Conservation (phyloP, 1,284 basidiomycete genomes). For the Ceratobasidium sp. region DNA sequence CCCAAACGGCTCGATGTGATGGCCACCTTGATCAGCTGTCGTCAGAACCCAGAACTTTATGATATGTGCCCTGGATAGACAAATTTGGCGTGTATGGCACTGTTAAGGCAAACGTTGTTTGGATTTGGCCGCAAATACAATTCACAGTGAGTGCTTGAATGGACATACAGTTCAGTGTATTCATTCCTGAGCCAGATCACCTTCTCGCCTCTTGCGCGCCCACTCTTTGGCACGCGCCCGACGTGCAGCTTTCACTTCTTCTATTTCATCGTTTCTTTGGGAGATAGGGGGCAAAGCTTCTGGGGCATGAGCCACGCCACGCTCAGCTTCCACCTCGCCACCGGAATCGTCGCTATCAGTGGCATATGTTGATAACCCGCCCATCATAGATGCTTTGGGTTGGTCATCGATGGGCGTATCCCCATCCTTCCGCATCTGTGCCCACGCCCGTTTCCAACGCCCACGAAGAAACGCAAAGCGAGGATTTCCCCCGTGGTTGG, state of each 20-base stretch:
- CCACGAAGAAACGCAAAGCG: constrained; percentile 81
- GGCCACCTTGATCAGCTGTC: too few relatives aligned
- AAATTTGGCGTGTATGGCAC: not conserved
- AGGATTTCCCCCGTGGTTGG: constrained; percentile 74
- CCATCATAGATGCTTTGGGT: constrained; percentile 43
- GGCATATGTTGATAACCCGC: constrained; percentile 49
- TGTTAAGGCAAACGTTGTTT: not conserved
- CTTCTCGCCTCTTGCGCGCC: constrained; percentile 6
- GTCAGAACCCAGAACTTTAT: too few relatives aligned
- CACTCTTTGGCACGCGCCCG: constrained; percentile 17
- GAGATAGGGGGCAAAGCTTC: not conserved
- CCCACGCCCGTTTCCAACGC: constrained; percentile 71
- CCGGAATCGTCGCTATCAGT: constrained; percentile 47
- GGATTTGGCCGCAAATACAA: not conserved
- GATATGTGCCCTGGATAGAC: not conserved
- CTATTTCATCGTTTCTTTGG: not conserved
- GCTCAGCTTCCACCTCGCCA: constrained; percentile 31
- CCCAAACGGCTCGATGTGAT: not conserved
- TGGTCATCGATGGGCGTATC: constrained; percentile 39
- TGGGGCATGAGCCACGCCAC: not conserved
- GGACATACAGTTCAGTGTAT: too few relatives aligned
- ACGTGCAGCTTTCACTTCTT: not conserved
- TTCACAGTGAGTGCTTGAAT: too few relatives aligned
- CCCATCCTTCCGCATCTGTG: constrained; percentile 22
- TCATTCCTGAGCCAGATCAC: not conserved